These are phyloP conservation scores for Ogataea paraovalis DNA, from an alignment of 805 yeast genomes.

Conservation along the genomic window DNA sequence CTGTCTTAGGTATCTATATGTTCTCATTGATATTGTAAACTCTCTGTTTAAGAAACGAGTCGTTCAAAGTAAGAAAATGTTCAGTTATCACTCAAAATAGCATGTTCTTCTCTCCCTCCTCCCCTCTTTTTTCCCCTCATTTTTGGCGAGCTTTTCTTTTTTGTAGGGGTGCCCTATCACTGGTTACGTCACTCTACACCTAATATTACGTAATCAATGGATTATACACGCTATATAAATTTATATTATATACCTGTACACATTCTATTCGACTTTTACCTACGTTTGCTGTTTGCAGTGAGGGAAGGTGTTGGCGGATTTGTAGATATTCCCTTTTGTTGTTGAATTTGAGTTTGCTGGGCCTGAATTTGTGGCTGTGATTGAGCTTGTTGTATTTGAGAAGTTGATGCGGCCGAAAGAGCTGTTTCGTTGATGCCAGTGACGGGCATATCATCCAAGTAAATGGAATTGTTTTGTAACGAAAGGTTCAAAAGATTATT, in stretches of 20 bases:
- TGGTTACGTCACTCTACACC: too few relatives aligned
- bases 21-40: too few relatives aligned
- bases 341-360: neutral
- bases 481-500: constrained; percentile 27
- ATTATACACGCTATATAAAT: too few relatives aligned
- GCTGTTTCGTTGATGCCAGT: constrained; percentile 19
- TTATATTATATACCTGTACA: too few relatives aligned
- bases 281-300: neutral
- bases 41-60: too few relatives aligned
- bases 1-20: constrained; percentile 32
- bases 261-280: too few relatives aligned
- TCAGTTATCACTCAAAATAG: too few relatives aligned
- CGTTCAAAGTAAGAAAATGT: too few relatives aligned
- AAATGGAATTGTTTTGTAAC: constrained; percentile 23
- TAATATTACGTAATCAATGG: too few relatives aligned
- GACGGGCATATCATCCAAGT: constrained; percentile 23
- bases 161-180: neutral
- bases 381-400: neutral
- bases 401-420: constrained; percentile 2
- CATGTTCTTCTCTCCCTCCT: neutral
- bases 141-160: neutral
- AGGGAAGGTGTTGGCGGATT: neutral
- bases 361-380: neutral
- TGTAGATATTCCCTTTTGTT: neutral
- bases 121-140: neutral